phyloP scores from a whole-genome alignment of 2,329 filamentous ascomycete species.

The Didymella glomerata region DNA sequence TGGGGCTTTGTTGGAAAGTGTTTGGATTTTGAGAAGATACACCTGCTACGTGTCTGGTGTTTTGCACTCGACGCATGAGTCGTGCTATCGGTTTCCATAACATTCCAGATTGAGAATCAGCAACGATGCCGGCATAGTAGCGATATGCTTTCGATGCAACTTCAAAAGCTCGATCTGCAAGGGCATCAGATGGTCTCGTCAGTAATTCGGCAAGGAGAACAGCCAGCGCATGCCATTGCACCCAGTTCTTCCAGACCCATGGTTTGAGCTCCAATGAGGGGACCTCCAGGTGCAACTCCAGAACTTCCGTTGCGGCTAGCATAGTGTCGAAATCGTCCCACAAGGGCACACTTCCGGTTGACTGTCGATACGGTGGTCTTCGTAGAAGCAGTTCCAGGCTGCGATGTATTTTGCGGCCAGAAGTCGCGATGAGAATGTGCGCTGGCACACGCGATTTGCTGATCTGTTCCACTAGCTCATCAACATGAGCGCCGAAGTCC shows the following conservation, averaged over 20 bases:
- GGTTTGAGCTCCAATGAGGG: neutral
- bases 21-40: neutral
- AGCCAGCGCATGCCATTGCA: neutral
- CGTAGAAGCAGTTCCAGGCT: neutral
- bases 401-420: neutral
- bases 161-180: neutral
- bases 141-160: neutral
- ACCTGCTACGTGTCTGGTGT: neutral
- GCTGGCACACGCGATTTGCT: neutral
- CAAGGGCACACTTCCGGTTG: neutral
- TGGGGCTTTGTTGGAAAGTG: neutral
- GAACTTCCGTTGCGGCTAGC: neutral
- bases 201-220: neutral
- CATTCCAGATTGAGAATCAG: neutral
- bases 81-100: neutral
- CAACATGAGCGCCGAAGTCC: neutral
- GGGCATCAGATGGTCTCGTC: neutral
- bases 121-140: neutral
- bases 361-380: neutral
- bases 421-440: neutral
- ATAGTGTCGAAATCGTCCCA: neutral
- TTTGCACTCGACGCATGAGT: neutral
- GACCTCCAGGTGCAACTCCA: neutral
- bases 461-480: neutral
- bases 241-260: neutral